Evolutionary conservation across 2,329 filamentous ascomycete species (phyloP).

Genomic region (Scedosporium aurantiacum): DNA sequence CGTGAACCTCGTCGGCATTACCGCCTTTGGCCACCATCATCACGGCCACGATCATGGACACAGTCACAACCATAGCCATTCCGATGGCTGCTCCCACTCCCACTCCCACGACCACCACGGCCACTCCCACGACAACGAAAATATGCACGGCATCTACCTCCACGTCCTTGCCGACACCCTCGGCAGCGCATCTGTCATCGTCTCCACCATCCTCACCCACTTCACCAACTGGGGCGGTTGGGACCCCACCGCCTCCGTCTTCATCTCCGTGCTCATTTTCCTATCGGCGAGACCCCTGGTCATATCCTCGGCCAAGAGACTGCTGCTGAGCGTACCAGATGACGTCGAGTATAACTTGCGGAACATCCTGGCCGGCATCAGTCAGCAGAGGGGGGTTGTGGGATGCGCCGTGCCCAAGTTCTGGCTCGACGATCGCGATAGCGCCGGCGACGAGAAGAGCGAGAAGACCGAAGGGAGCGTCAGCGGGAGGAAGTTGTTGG

Average conservation of each 20-base stretch:
- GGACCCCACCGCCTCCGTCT: constrained; percentile 86
- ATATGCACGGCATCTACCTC: constrained; percentile 94
- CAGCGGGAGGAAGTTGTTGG: constrained; percentile 49
- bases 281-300: constrained; percentile 85
- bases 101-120: constrained; percentile 31
- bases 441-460: constrained; percentile 19
- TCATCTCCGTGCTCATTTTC: constrained; percentile 89
- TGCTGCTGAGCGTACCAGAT: constrained; percentile 76
- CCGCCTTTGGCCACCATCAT: constrained; percentile 64
- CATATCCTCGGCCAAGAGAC: constrained; percentile 66
- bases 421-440: constrained; percentile 68
- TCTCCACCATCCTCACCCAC: constrained; percentile 79
- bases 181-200: constrained; percentile 86
- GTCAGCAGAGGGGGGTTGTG: constrained; percentile 70
- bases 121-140: constrained; percentile 69
- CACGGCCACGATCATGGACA: constrained; percentile 35
- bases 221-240: constrained; percentile 85
- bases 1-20: constrained; percentile 87
- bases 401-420: constrained; percentile 82
- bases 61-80: constrained; percentile 22
- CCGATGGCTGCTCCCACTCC: constrained; percentile 20
- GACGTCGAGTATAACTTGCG: constrained; percentile 80
- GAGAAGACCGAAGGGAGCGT: constrained; percentile 19
- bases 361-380: constrained; percentile 73
- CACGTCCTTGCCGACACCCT: constrained; percentile 92